Evolutionary conservation across 495 filamentous ascomycete species (phyloP).

Genomic region (Thermothielavioides terrestris): DNA sequence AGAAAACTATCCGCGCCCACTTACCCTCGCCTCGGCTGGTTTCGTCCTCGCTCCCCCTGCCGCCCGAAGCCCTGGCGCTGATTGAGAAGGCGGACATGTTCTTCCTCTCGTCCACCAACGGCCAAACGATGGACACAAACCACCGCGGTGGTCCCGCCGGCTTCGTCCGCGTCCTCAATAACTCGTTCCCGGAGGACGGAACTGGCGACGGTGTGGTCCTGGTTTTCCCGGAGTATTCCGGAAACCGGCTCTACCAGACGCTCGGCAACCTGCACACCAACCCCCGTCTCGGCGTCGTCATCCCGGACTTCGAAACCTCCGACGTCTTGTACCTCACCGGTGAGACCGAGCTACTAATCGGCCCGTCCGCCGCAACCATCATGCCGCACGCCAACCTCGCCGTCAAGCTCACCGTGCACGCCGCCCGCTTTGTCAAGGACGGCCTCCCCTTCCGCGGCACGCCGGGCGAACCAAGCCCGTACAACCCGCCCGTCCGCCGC

Average conservation of each 20-base stretch:
- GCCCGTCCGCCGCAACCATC: conserved; percentile 47
- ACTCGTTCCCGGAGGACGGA: conserved; percentile 21
- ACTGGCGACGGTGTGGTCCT: conserved; percentile 41
- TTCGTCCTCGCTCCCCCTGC: conserved; percentile 33
- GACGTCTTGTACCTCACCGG: conserved; percentile 65
- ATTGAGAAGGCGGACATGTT: conserved; percentile 62
- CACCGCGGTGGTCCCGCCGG: conserved; percentile 67
- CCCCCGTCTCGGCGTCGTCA: conserved; percentile 52
- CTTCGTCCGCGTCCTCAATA: conserved; percentile 58
- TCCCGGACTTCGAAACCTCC: conserved; percentile 64
- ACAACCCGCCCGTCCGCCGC: conserved; percentile 44
- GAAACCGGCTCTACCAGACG: conserved; percentile 74
- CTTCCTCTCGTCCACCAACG: conserved; percentile 61
- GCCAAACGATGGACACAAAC: conserved; percentile 77
- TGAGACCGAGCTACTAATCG: conserved; percentile 51
- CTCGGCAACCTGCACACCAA: conserved; percentile 63
- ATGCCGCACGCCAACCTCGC: conserved; percentile 64
- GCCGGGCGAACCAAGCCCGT: conserved; percentile 53
- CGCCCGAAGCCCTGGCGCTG: conserved; percentile 46
- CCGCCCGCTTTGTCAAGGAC: conserved; percentile 51
- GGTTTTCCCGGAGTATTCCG: conserved; percentile 72
- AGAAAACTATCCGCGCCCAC: conserved; percentile 51
- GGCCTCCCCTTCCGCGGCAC: conserved; percentile 59
- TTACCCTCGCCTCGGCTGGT: conserved; percentile 44
- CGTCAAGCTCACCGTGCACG: conserved; percentile 53